Evolutionary conservation across 495 filamentous ascomycete species (phyloP), one percentile per base, ranked within the genome.

Genomic region (Trichoderma asperelloides): DNA sequence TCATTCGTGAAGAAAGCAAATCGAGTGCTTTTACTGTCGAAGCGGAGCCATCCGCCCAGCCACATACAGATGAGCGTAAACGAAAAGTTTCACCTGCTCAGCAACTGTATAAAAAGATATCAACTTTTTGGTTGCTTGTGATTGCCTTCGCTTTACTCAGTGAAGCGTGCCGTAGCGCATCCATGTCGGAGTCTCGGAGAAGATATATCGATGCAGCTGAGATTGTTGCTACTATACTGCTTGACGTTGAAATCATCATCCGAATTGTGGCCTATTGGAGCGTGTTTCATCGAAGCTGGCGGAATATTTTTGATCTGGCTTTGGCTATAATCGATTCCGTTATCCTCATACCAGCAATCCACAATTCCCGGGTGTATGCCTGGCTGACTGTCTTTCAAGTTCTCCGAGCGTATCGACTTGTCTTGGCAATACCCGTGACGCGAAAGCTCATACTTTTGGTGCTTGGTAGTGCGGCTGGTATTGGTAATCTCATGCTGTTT

Each of bases 301-400:
- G 85, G 40, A 96, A 97, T 69, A 86, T 91, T 74, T 80, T 91
- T 66, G 95, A 99, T 74, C 80, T 96, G 7, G 77, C 80, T 12
- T 84, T 99, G 28, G 96, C 87, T 2, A 73, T 97, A 13, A 83
- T 91, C 51, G 97, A 92, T 1, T 85, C 87, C 40, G 78, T 96
- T 68, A 97, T 99, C 51, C 88, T 96, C 69, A 84, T 98, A 25
- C 95, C 95, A 2, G 78, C 80, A 0, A 92, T 99, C 62, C 90
- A 84, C 65, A 80, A 88, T 63, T 90, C 89, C 6, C 85, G 88
- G 65, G 73, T 86, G 12, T 99, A 98, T 73, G 88, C 89, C 55
- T 97, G 94, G 85, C 83, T 99, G 40, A 96, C 92, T 9, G 74
- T 96, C 63, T 98, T 99, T 73, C 95, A 97, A 77, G 92, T 99